These are phyloP conservation scores for Metroxylon sagu DNA, from an alignment of 176 grass and related monocot species.

Conservation along the genomic window DNA sequence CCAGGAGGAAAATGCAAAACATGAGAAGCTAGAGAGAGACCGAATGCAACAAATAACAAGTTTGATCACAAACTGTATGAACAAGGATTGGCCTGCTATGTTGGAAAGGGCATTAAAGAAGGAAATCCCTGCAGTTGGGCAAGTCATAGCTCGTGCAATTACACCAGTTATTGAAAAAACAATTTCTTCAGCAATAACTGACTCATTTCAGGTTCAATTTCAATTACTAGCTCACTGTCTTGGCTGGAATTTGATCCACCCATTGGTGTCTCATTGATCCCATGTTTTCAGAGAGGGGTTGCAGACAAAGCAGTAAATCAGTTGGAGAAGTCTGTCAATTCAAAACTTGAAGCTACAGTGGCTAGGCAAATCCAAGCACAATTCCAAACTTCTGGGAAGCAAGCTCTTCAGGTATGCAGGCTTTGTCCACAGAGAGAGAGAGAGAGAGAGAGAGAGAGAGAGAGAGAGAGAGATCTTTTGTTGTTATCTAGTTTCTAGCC, in stretches of 20 bases:
- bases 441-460: not conserved
- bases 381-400: conserved; percentile 68
- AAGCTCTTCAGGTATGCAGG: conserved; percentile 66
- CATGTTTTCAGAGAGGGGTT: conserved; percentile 54
- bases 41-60: conserved; percentile 62
- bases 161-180: conserved; percentile 65
- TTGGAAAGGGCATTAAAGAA: conserved; percentile 72
- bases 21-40: conserved; percentile 74
- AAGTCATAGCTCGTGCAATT: conserved; percentile 57
- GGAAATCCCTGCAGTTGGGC: conserved; percentile 60
- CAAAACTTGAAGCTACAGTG: conserved; percentile 67
- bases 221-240: conserved; percentile 5
- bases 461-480: not conserved
- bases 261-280: conserved; percentile 18
- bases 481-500: no score
- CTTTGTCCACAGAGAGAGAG: not conserved
- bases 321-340: conserved; percentile 71
- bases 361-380: conserved; percentile 82
- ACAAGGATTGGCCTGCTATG: conserved; percentile 65
- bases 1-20: conserved; percentile 76
- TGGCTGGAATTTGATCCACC: not conserved
- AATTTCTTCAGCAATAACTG: conserved; percentile 64
- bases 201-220: conserved; percentile 74
- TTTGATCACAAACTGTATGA: conserved; percentile 56
- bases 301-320: conserved; percentile 80